Evolutionary conservation across 495 filamentous ascomycete species (phyloP).

Genomic region (Acidiella bohemica): DNA sequence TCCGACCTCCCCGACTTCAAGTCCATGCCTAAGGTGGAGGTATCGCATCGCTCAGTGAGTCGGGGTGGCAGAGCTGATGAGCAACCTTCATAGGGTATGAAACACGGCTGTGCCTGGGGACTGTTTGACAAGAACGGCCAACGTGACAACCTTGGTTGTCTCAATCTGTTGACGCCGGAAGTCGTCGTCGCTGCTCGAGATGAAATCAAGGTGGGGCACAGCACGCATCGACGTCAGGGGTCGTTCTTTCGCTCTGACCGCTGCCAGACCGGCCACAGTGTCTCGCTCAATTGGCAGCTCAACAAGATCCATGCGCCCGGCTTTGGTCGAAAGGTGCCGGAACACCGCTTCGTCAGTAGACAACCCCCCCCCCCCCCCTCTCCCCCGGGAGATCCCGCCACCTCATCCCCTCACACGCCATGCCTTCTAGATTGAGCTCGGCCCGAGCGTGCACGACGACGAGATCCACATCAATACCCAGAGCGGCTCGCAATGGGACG

Average conservation of each 20-base stretch:
- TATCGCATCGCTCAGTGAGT: too few species aligned
- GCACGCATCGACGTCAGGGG: too few species aligned
- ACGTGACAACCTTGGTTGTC: constrained; percentile 19
- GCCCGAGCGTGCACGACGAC: constrained; percentile 16
- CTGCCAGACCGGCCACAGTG: too few species aligned
- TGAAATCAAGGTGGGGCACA: constrained; percentile 17
- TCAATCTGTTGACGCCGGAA: constrained; percentile 22
- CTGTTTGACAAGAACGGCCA: constrained; percentile 8
- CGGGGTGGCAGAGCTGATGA: too few species aligned
- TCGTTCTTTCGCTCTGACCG: too few species aligned
- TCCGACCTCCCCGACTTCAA: not conserved
- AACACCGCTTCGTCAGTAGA: constrained; percentile 26
- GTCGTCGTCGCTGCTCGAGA: constrained; percentile 18
- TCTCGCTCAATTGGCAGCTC: constrained; percentile 14
- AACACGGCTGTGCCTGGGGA: constrained; percentile 13
- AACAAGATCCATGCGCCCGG: constrained; percentile 5
- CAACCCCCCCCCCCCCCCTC: too few species aligned
- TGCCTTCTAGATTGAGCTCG: too few species aligned
- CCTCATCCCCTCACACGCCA: too few species aligned
- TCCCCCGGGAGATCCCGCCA: too few species aligned
- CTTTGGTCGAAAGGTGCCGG: not conserved
- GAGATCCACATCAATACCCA: constrained; percentile 17
- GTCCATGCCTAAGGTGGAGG: not conserved
- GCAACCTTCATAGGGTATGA: not conserved
- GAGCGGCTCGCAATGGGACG: constrained; percentile 29